phyloP scores from a whole-genome alignment of 306 rosid species.

The Prunus mume region DNA sequence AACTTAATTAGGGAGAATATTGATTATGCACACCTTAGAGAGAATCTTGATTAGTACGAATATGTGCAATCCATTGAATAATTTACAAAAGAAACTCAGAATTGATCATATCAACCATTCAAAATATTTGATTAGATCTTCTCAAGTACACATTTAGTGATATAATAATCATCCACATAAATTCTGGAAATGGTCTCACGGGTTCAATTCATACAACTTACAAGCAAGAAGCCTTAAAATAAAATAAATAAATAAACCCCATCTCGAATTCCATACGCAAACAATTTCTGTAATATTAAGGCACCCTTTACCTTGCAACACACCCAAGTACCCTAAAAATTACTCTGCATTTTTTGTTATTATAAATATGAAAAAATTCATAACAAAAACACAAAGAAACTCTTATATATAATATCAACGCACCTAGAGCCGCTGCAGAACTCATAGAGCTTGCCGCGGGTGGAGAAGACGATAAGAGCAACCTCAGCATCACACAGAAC shows the following conservation, averaged over 20 bases:
- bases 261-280: not conserved
- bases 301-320: not conserved
- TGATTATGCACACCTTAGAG: too few relatives aligned
- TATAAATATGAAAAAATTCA: not conserved
- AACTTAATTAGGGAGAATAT: too few relatives aligned
- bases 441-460: conserved; percentile 76
- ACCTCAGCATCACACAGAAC: conserved; percentile 83
- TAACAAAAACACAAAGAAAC: not conserved
- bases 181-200: too few relatives aligned
- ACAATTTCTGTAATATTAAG: not conserved
- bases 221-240: not conserved
- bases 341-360: not conserved
- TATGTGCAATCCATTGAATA: too few relatives aligned
- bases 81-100: too few relatives aligned
- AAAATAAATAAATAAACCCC: not conserved
- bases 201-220: too few relatives aligned
- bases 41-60: too few relatives aligned
- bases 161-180: not conserved
- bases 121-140: too few relatives aligned
- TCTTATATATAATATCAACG: not conserved
- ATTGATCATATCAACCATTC: too few relatives aligned
- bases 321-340: not conserved
- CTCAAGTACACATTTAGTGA: too few relatives aligned
- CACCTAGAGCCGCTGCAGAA: conserved; percentile 73
- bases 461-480: conserved; percentile 78